phyloP scores from a whole-genome alignment of 495 filamentous ascomycete species.

The Schizothecium vesticola region DNA sequence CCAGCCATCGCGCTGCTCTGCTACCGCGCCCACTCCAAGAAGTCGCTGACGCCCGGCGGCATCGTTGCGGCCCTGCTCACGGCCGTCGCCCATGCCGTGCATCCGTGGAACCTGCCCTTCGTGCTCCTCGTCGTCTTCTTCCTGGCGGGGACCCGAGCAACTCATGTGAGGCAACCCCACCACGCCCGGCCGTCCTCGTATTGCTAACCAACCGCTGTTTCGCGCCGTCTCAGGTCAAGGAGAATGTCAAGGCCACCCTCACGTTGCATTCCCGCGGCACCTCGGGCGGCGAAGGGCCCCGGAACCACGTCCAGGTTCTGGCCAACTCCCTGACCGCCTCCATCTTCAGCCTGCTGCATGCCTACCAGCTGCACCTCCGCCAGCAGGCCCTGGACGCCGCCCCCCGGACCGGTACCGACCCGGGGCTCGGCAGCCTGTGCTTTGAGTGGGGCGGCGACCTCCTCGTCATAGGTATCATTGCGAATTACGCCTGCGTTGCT shows the following conservation, averaged over 20 bases:
- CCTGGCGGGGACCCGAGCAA: constrained; percentile 73
- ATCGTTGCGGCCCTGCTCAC: constrained; percentile 64
- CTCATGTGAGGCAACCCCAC: constrained; percentile 52
- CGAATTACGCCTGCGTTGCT: constrained; percentile 84
- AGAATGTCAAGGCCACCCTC: constrained; percentile 73
- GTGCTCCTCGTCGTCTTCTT: constrained; percentile 80
- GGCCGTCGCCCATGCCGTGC: constrained; percentile 72
- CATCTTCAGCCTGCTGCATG: constrained; percentile 64
- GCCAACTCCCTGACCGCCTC: constrained; percentile 81
- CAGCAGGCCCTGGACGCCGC: constrained; percentile 22
- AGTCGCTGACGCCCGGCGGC: constrained; percentile 71
- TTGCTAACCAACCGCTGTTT: background rate
- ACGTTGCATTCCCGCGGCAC: constrained; percentile 70
- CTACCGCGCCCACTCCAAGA: constrained; percentile 64
- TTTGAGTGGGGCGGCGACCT: constrained; percentile 49
- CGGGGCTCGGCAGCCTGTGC: constrained; percentile 34
- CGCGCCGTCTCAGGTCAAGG: constrained; percentile 60
- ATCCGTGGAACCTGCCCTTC: constrained; percentile 90
- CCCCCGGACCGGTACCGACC: constrained; percentile 9
- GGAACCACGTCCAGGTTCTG: constrained; percentile 84
- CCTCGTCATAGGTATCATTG: constrained; percentile 54
- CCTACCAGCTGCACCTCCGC: constrained; percentile 53
- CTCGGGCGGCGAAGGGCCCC: constrained; percentile 69
- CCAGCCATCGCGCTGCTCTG: constrained; percentile 59
- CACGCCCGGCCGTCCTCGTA: background rate